A percentile compares a stretch with the other conserved stretches of the same genome.
These are phyloP conservation scores for Hirsutella thompsonii DNA, from an alignment of 2,329 filamentous ascomycete genomes.

Conservation along the genomic window DNA sequence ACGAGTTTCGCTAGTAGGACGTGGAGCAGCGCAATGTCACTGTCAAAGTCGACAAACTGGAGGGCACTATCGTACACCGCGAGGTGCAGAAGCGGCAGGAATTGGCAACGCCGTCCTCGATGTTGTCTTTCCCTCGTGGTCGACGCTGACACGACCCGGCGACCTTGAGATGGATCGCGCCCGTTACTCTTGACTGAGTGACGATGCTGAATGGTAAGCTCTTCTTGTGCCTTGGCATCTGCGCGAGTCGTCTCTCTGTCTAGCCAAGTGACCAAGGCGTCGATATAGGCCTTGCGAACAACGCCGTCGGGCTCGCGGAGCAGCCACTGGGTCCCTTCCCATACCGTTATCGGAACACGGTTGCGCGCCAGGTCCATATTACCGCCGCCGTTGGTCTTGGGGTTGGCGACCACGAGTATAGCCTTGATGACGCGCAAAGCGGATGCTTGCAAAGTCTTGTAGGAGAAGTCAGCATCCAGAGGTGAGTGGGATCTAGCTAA, in stretches of 20 bases:
- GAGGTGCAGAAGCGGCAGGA: conserved; percentile 71
- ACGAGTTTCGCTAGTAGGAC: conserved; percentile 64
- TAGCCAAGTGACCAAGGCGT: conserved; percentile 75
- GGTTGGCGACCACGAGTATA: conserved; percentile 72
- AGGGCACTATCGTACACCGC: conserved; percentile 81
- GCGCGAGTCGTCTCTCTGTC: conserved; percentile 59
- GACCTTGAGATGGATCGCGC: conserved; percentile 31
- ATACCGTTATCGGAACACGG: conserved; percentile 66
- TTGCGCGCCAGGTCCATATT: conserved; percentile 57
- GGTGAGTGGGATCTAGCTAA: conserved; percentile 29
- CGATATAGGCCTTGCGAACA: conserved; percentile 75
- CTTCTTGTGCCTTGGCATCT: conserved; percentile 51
- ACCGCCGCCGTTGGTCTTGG: conserved; percentile 42
- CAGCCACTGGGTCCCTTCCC: conserved; percentile 96
- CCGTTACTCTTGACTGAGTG: conserved; percentile 24
- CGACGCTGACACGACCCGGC: conserved; percentile 56
- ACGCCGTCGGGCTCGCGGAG: conserved; percentile 65
- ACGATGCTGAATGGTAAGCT: conserved; percentile 32
- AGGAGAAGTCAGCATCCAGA: conserved; percentile 38
- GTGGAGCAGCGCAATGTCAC: conserved; percentile 66
- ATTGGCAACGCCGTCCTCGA: conserved; percentile 46
- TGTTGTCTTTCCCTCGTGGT: conserved; percentile 46
- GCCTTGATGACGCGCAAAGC: conserved; percentile 72
- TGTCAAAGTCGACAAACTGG: conserved; percentile 57
- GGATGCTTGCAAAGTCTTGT: conserved; percentile 41